Base-by-base conservation (phyloP, 2,329 filamentous ascomycete genomes). In the Penicillium sp. region DNA sequence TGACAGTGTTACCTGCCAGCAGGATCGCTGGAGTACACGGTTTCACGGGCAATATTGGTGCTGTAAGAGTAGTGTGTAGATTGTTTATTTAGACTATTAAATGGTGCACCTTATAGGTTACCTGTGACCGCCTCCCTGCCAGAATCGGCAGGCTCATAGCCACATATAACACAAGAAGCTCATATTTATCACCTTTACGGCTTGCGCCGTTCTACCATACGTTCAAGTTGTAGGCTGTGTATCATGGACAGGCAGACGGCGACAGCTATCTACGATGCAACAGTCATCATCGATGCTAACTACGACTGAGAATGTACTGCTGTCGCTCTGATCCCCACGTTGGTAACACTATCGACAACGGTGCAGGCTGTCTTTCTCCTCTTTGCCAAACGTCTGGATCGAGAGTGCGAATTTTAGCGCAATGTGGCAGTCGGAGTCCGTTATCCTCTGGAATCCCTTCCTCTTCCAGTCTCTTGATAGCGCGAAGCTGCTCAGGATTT, bases 331-430 rank as follows among this genome's bases (percentile, higher is more conserved):
- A 13, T 8, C 53, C 65, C 64, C 64, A 67, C 7, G 53, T 50
- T 5, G 61, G 59, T 29, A 50, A 27, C 43, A 66, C 36, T n/a
- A 34, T 34, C 13, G 62, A 64, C 45, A 67, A 54, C 11, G 64
- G 58, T 16, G 29, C 41, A 15, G 64, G 55, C 29, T 56, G 16
- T 7, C 57, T 15, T 15, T 36, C 50, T 23, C 4, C 31, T 9
- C 27, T 7, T 19, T 60, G 46, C 60, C 47, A 68, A 39, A 74
- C 46, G 57, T 72, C 71, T 5, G 71, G 71, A 45, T 74, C 71
- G 36, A 74, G 55, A 10, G 70, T 74, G 39, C 71, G 67, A 44
- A 74, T 58, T 57, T 74, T 74, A 10, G 71, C 62, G 3, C 58
- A 58, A 7, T 47, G 53, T 13, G 71, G 68, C 23, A 74, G 64